A percentile compares a stretch with the other conserved stretches of the same genome.
Conservation (phyloP, 805 yeast genomes). For the Candida piceae region DNA sequence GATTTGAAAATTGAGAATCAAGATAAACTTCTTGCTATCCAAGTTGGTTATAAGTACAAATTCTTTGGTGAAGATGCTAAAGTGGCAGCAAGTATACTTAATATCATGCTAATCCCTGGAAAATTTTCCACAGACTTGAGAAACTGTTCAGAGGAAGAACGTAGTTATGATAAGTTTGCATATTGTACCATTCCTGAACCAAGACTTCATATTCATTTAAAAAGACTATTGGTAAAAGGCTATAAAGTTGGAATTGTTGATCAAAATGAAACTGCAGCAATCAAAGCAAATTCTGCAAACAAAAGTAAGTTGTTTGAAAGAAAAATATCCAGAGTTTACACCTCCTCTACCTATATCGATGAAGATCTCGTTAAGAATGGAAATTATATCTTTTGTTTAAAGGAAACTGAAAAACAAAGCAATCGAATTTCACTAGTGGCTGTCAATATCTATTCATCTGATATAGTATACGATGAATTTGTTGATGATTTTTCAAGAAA, state of each 20-base stretch:
- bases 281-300: slow-evolving; percentile 51
- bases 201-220: slow-evolving; percentile 69
- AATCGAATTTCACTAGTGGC: slow-evolving; percentile 47
- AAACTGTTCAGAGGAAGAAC: slow-evolving; percentile 35
- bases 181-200: slow-evolving; percentile 82
- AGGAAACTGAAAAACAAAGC: slow-evolving; percentile 24
- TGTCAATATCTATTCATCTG: slow-evolving; percentile 70
- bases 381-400: slow-evolving; percentile 43
- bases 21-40: slow-evolving; percentile 74
- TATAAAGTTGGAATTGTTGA: slow-evolving; percentile 82
- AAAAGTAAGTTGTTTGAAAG: slow-evolving; percentile 61
- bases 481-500: slow-evolving; percentile 50
- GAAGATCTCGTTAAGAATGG: slow-evolving; percentile 24
- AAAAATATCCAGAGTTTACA: slow-evolving; percentile 63
- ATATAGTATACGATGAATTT: slow-evolving; percentile 67
- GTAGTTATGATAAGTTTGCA: slow-evolving; percentile 56
- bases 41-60: slow-evolving; percentile 90
- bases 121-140: slow-evolving; percentile 48
- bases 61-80: slow-evolving; percentile 83
- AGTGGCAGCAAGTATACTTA: slow-evolving; percentile 57
- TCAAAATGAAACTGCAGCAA: slow-evolving; percentile 76
- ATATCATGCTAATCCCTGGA: slow-evolving; percentile 72
- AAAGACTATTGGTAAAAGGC: slow-evolving; percentile 66
- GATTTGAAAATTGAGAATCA: slow-evolving; percentile 54
- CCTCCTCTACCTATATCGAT: slow-evolving; percentile 80